phyloP scores from a whole-genome alignment of 805 yeast species.

The Candida argentea region DNA sequence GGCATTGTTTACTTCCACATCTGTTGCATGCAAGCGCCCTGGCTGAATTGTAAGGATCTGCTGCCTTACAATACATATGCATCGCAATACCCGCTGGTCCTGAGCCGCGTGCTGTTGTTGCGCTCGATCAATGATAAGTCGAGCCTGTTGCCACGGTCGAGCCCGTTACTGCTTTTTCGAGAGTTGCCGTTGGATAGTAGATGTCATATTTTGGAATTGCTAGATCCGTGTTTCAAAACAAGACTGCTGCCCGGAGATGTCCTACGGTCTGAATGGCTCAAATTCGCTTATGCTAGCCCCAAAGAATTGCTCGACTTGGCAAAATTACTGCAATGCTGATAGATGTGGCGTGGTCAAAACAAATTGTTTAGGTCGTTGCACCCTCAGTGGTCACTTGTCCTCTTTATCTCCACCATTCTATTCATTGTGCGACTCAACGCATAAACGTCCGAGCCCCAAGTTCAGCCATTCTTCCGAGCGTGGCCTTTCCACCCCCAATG shows the following conservation, averaged over 20 bases:
- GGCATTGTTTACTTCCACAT: conserved; percentile 41
- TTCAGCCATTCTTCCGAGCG: no score
- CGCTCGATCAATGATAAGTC: no score
- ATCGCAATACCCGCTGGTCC: no score
- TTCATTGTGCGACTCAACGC: no score
- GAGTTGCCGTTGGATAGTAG: conserved; percentile 29
- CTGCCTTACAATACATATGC: conserved; percentile 11
- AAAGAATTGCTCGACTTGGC: conserved; percentile 17
- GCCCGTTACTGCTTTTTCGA: conserved; percentile 23
- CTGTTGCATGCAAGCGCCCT: conserved; percentile 35
- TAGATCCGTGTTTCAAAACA: conserved; percentile 20
- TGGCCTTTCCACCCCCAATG: no score
- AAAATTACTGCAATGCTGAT: no score
- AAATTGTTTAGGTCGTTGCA: no score
- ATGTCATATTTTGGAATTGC: conserved; percentile 18
- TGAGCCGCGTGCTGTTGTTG: no score
- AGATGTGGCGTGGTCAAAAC: no score
- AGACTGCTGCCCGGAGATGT: conserved; percentile 17
- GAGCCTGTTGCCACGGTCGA: conserved; percentile 13
- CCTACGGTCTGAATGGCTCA: conserved; percentile 25
- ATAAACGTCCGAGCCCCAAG: no score
- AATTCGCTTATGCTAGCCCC: conserved; percentile 29
- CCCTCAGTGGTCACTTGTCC: no score
- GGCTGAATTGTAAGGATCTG: conserved; percentile 32
- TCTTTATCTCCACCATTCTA: no score